A percentile compares a stretch with the other conserved stretches of the same genome.
Evolutionary conservation across 805 yeast genomes (phyloP).

Genomic region (Zygosaccharomyces rouxii): DNA sequence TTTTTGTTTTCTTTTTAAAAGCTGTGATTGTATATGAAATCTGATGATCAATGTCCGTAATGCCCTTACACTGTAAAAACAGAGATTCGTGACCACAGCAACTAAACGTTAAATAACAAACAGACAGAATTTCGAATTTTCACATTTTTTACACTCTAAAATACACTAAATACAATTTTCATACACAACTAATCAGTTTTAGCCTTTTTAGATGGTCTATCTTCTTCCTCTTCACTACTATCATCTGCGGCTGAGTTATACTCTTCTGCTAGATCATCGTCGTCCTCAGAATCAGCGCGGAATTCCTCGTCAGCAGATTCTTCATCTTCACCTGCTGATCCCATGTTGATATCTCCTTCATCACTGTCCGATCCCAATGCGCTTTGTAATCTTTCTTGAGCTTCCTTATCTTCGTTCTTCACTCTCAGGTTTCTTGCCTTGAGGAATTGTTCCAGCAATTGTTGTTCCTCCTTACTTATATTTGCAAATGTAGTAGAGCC

Average conservation of each 20-base stretch:
- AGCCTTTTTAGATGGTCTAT: slow-evolving; percentile 39
- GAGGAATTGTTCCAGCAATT: slow-evolving; percentile 67
- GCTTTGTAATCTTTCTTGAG: slow-evolving; percentile 72
- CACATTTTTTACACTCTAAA: not conserved
- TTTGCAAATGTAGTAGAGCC: slow-evolving; percentile 82
- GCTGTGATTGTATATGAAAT: not conserved
- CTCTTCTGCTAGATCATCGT: slow-evolving; percentile 78
- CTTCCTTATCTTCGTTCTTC: slow-evolving; percentile 85
- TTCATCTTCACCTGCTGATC: slow-evolving; percentile 76
- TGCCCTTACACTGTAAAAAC: not conserved
- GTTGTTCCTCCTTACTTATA: slow-evolving; percentile 86
- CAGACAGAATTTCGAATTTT: not conserved
- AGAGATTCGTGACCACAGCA: not conserved
- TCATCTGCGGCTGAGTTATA: slow-evolving; percentile 58
- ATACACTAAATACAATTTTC: slow-evolving; percentile 2
- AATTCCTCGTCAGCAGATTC: slow-evolving; percentile 87
- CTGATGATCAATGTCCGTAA: not conserved
- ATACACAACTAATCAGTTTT: slow-evolving; percentile 17
- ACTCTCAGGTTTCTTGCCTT: slow-evolving; percentile 72
- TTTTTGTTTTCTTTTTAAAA: not conserved
- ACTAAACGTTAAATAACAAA: slow-evolving; percentile 5
- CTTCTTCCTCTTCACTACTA: slow-evolving; percentile 32
- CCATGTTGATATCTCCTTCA: slow-evolving; percentile 47
- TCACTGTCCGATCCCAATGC: slow-evolving; percentile 62
- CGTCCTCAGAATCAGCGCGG: slow-evolving; percentile 45